Evolutionary conservation across 2,329 filamentous ascomycete species (phyloP), one percentile per base, ranked within the genome.

Genomic region (Xylaria sp.): DNA sequence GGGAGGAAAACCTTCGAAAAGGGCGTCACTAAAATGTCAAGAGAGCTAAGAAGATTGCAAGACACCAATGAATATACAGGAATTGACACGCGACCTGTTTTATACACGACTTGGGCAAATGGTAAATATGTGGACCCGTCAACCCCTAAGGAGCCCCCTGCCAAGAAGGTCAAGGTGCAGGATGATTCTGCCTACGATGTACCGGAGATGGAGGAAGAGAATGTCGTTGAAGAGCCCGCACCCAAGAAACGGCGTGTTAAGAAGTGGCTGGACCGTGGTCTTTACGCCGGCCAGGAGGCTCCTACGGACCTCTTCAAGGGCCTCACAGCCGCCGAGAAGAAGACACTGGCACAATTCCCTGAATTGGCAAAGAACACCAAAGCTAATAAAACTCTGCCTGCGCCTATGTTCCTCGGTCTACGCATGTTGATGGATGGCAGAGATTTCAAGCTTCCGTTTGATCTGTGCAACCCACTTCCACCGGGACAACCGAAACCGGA

Each of bases 401-500:
- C 92, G 72, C 94, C 94, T 41, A 93, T 97, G 81, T 97, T 92
- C 78, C 88, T 88, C 65, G 93, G 93, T 1, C 83, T 93, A 70
- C 88, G 91, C 60, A 83, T 91, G 63, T 81, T 98, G 67, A 87
- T 94, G 63, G 84, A 88, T 69, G 91, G 91, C 15, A 87, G 92
- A 60, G 90, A 97, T 78, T 98, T 97, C 82, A 94, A 94, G 80
- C 84, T 99, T 37, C 96, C 96, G 0, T 98, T 90, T 77, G 92
- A 97, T 78, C 86, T 97, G 57, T 98, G 95, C 84, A 92, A 94
- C 63, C 95, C 95, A 2, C 87, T 97, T 23, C 92, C 93, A 3
- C 89, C 90, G 1, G 94, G 92, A 59, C 93, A 97, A 78, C 93
- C 94, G 28, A 97, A 97, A 81, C 94, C 95, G 0, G 91, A 97